Evolutionary conservation across 140 eudicot species (phyloP).

Genomic region (Bidens hawaiensis): DNA sequence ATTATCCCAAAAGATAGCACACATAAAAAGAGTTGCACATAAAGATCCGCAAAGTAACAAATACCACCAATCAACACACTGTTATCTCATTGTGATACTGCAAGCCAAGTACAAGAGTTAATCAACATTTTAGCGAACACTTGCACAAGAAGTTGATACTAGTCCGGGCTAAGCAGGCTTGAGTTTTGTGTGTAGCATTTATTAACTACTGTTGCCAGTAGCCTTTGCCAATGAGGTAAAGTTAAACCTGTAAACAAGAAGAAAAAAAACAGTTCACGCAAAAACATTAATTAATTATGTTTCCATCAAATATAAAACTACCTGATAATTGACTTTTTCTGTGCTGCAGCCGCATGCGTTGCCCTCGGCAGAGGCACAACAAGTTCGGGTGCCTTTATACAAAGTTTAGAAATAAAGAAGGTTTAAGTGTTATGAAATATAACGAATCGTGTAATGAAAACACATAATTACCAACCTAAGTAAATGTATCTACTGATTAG

Average conservation of each 20-base stretch:
- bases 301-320: not conserved
- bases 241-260: conserved; percentile 31
- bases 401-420: conserved; percentile 2
- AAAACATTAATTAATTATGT: not conserved
- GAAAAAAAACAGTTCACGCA: not conserved
- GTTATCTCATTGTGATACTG: not conserved
- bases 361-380: conserved; percentile 26
- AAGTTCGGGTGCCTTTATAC: conserved; percentile 36
- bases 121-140: not conserved
- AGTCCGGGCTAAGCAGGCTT: not conserved
- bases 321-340: conserved; percentile 47
- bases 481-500: not conserved
- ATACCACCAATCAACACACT: not conserved
- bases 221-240: conserved; percentile 50
- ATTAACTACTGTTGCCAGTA: conserved; percentile 37
- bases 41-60: too few relatives aligned
- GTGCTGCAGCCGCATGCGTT: conserved; percentile 28
- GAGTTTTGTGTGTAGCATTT: not conserved
- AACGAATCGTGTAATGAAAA: not conserved
- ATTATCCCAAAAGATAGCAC: not conserved
- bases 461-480: not conserved
- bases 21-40: not conserved
- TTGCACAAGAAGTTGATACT: not conserved
- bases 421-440: not conserved
- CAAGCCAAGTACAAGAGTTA: not conserved